Evolutionary conservation across 2,329 filamentous ascomycete species (phyloP).

Genomic region (Paecilomyces formosus): DNA sequence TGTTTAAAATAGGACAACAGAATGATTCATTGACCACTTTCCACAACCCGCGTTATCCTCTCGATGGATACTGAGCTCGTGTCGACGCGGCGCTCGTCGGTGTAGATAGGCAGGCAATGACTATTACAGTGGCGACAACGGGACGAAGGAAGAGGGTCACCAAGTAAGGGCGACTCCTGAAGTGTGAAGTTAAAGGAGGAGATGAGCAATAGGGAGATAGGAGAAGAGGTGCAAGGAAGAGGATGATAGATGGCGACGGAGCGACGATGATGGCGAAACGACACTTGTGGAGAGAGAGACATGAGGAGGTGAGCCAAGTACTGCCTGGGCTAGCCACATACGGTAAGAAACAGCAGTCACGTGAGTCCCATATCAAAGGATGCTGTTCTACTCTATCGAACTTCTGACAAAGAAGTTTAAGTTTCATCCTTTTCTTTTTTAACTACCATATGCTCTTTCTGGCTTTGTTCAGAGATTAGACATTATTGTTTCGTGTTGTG

Average conservation of each 20-base stretch:
- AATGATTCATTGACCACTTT: constrained; percentile 11
- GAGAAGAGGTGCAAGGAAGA: constrained; percentile 1
- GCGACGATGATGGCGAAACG: background rate
- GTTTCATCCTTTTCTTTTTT: background rate
- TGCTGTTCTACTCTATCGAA: background rate
- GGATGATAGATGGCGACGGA: background rate
- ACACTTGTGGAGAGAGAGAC: background rate
- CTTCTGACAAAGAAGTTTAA: background rate
- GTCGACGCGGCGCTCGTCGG: background rate
- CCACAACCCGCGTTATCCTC: constrained; percentile 5
- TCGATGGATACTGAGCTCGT: background rate
- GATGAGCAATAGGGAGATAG: constrained; percentile 4
- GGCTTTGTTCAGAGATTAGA: background rate
- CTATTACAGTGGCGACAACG: background rate
- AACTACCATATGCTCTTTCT: too few species aligned
- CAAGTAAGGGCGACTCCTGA: background rate
- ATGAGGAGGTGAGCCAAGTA: background rate
- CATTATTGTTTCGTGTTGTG: background rate
- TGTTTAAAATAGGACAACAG: constrained; percentile 12
- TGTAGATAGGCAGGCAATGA: constrained; percentile 1
- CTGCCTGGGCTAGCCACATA: background rate
- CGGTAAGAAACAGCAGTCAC: background rate
- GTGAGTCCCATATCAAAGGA: background rate
- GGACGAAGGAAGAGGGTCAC: background rate
- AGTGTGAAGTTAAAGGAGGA: background rate